Percentiles rank a stretch among this genome's conserved stretches.
These are phyloP conservation scores for Metahyphopichia silvanorum DNA, from an alignment of 805 yeast genomes.

Conservation along the genomic window DNA sequence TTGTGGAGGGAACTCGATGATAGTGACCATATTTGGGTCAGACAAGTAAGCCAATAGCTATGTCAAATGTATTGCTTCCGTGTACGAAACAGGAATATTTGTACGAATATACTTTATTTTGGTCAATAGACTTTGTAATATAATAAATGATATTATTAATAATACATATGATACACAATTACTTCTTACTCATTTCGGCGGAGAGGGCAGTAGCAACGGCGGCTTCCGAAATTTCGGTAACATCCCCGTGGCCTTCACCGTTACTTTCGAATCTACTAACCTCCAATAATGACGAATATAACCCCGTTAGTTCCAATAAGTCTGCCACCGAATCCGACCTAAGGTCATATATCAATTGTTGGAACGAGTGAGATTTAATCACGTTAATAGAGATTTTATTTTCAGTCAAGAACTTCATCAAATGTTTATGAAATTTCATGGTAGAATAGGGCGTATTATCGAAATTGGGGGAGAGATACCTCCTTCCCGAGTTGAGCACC, in stretches of 20 bases:
- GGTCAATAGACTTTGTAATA: constrained; percentile 4
- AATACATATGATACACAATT: constrained; percentile 1
- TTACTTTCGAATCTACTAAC: constrained; percentile 28
- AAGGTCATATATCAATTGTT: constrained; percentile 49
- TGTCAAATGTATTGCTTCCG: neutral
- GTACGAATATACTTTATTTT: constrained; percentile 3
- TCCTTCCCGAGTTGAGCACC: constrained; percentile 11
- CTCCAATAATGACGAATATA: constrained; percentile 45
- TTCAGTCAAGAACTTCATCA: constrained; percentile 49
- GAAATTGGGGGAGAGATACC: constrained; percentile 24
- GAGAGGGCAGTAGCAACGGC: constrained; percentile 20
- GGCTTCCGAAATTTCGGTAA: constrained; percentile 14
- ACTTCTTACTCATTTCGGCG: constrained; percentile 15
- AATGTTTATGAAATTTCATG: constrained; percentile 47
- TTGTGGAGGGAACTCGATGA: constrained; percentile 42
- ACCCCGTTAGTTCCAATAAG: constrained; percentile 42
- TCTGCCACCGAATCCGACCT: constrained; percentile 47
- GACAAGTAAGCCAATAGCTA: constrained; percentile 8
- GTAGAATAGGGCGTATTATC: constrained; percentile 45
- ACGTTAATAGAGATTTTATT: constrained; percentile 47
- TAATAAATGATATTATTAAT: neutral
- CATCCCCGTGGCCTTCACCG: constrained; percentile 5
- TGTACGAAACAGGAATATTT: neutral
- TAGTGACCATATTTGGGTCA: constrained; percentile 42
- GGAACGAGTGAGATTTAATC: constrained; percentile 49